Conservation (phyloP, 2,329 filamentous ascomycete genomes). For the Laburnicola sp. region DNA sequence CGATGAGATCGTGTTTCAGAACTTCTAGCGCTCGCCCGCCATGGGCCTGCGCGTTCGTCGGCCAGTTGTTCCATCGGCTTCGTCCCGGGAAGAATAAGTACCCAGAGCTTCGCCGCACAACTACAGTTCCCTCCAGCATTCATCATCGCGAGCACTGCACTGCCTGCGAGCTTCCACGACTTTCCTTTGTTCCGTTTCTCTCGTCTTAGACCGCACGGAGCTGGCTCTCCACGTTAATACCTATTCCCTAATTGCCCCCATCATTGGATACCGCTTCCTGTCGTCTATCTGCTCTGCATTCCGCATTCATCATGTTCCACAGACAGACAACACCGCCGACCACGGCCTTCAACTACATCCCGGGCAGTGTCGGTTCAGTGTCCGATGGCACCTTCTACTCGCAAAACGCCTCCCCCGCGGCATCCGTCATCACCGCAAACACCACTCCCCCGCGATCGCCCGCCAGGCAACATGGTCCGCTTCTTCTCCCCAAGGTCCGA, state of each 20-base stretch:
- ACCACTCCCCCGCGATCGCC: constrained; percentile 73
- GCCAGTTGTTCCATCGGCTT: constrained; percentile 40
- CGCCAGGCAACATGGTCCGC: constrained; percentile 75
- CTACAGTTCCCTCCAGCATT: constrained; percentile 31
- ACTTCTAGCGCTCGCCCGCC: constrained; percentile 40
- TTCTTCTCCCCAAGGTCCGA: constrained; percentile 82
- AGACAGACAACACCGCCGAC: constrained; percentile 52
- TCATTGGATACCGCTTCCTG: constrained; percentile 18
- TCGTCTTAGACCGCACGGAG: constrained; percentile 49
- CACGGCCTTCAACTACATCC: constrained; percentile 42
- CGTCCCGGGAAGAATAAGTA: constrained; percentile 43
- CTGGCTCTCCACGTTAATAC: constrained; percentile 49
- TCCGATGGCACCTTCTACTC: constrained; percentile 67
- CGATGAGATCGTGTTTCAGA: constrained; percentile 46
- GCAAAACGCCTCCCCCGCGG: constrained; percentile 65
- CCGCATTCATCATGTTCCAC: constrained; percentile 44
- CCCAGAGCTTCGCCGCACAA: constrained; percentile 42
- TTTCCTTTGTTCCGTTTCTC: constrained; percentile 43
- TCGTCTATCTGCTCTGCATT: constrained; percentile 18
- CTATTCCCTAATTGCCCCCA: constrained; percentile 44
- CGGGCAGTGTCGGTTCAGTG: constrained; percentile 46
- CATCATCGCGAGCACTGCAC: constrained; percentile 24
- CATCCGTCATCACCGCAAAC: constrained; percentile 68
- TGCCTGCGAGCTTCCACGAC: constrained; percentile 36
- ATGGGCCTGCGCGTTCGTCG: constrained; percentile 16